A percentile compares a stretch with the other conserved stretches of the same genome.
Conservation (phyloP, 2,329 filamentous ascomycete species). For the Trichophyton rubrum region DNA sequence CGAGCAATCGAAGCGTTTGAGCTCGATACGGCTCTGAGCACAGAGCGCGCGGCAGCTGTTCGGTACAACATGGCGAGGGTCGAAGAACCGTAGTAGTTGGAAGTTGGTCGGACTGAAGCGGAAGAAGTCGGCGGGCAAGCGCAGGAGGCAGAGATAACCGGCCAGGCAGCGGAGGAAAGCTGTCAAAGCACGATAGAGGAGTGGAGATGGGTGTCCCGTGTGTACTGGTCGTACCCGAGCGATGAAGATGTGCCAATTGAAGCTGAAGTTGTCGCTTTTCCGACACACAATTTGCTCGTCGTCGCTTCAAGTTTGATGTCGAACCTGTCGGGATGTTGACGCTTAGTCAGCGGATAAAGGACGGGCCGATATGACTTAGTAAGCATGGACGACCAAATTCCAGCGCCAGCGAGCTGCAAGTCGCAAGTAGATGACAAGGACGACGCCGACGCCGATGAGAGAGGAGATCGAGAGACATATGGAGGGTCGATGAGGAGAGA, state of each 20-base stretch:
- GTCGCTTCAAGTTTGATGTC: not conserved
- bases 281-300: not conserved
- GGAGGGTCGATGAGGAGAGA: no score
- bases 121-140: not conserved
- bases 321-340: not conserved
- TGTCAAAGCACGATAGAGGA: not conserved
- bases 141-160: not conserved
- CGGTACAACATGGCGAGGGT: conserved; percentile 35
- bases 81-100: conserved; percentile 13
- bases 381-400: not conserved
- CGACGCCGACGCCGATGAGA: not conserved
- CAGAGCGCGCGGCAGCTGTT: conserved; percentile 33
- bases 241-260: conserved; percentile 2
- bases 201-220: not conserved
- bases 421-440: not conserved
- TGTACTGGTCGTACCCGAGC: conserved; percentile 1
- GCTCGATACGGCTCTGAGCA: conserved; percentile 32
- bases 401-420: not conserved
- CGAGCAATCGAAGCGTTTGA: conserved; percentile 33
- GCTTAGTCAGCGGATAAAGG: not conserved
- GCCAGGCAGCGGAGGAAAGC: not conserved
- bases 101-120: not conserved
- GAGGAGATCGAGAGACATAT: no score
- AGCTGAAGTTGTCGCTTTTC: not conserved
- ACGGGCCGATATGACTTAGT: not conserved